phyloP scores from a whole-genome alignment of 2,329 filamentous ascomycete genomes.

The Immersiporthe knoxdaviesiana region DNA sequence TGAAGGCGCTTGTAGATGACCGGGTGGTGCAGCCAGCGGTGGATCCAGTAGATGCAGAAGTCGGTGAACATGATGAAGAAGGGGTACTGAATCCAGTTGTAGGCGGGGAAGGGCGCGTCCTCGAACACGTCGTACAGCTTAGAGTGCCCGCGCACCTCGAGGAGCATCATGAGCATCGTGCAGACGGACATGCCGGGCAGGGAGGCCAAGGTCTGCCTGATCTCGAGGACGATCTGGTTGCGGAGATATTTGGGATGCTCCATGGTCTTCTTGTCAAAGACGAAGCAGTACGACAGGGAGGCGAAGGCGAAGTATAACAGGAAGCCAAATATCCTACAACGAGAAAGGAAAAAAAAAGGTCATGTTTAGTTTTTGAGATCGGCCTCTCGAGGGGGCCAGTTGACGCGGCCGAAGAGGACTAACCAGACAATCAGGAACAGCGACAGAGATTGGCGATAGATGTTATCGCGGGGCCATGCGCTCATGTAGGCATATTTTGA shows the following conservation, averaged over 20 bases:
- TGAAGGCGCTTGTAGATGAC: constrained; percentile 83
- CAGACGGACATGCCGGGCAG: constrained; percentile 83
- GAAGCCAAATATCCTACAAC: constrained; percentile 77
- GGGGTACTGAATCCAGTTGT: constrained; percentile 83
- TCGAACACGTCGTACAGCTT: constrained; percentile 83
- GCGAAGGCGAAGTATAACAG: constrained; percentile 85
- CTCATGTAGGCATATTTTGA: constrained; percentile 79
- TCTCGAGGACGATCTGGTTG: constrained; percentile 87
- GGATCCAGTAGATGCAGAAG: constrained; percentile 88
- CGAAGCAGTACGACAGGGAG: constrained; percentile 79
- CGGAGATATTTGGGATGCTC: constrained; percentile 93
- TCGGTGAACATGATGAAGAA: constrained; percentile 89
- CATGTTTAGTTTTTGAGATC: not conserved
- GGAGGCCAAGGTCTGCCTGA: constrained; percentile 73
- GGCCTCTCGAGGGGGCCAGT: not conserved
- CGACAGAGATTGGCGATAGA: constrained; percentile 72
- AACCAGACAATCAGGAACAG: constrained; percentile 89
- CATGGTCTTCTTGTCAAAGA: constrained; percentile 90
- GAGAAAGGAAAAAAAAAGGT: not conserved
- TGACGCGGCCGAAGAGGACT: constrained; percentile 33
- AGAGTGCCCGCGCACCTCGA: constrained; percentile 81
- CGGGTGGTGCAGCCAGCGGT: constrained; percentile 82
- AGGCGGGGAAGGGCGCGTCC: constrained; percentile 76
- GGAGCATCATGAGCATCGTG: constrained; percentile 79
- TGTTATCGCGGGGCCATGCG: constrained; percentile 75